Evolutionary conservation across 805 yeast species (phyloP), one percentile per base, ranked within the genome.

Genomic region (Candida boidinii): DNA sequence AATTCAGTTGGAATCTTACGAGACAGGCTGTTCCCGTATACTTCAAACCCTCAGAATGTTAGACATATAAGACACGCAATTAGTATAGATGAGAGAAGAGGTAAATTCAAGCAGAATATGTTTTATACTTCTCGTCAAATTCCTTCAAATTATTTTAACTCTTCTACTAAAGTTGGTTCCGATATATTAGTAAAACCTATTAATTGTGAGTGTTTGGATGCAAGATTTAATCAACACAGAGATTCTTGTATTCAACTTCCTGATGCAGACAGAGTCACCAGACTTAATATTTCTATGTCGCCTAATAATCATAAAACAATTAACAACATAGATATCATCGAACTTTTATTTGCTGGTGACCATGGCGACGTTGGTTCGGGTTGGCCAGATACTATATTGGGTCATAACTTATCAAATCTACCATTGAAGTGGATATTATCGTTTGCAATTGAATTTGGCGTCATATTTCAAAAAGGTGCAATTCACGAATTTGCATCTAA

Each of bases 301-400:
- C n/a, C n/a, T n/a, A n/a, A n/a, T n/a, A n/a, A n/a, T n/a, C n/a
- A n/a, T n/a, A n/a, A n/a, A n/a, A n/a, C n/a, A n/a, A n/a, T n/a
- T n/a, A n/a, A n/a, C n/a, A n/a, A n/a, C 3, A 27, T 45, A 7
- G 71, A 67, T 41, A 43, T 69, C 22, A 47, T 66, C 12, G 85
- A 79, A 44, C 46, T 71, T 26, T 79, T 79, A 79, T 79, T 79
- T 44, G 72, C 81, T 1, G 87, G 85, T 2, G 73, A 73, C 45
- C 86, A 79, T 51, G 62, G 79, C 8, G 85, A 79, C 51, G 56
- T 73, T 43, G 86, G 86, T 2, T 85, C 85, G 3, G 81, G 81
- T 0, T 77, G 81, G 79, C 49, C 60, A 2, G 51, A 60, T 4
- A 77, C 71, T 46, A 22, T 37, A 0, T 47, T 58, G 30, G 72